Evolutionary conservation across 1,139 yeast species (phyloP).

Genomic region (Meyerozyma carpophila): DNA sequence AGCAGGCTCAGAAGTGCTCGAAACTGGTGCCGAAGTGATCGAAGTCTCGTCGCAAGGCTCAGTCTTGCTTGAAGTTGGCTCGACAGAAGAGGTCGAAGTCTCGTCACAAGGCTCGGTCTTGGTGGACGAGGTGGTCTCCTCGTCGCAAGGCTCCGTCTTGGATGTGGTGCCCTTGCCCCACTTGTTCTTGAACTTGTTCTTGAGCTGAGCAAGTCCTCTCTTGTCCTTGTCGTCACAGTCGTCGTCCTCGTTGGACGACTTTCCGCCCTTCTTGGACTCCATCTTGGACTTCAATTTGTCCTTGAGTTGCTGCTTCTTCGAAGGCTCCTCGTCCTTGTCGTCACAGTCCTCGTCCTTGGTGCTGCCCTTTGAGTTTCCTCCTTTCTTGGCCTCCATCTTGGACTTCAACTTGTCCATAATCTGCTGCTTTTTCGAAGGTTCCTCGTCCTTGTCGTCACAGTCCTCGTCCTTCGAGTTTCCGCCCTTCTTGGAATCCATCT

Average conservation of each 20-base stretch:
- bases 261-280: not conserved
- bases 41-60: not conserved
- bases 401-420: not conserved
- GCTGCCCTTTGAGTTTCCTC: not conserved
- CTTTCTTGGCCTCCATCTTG: not conserved
- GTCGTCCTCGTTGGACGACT: too few relatives aligned
- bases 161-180: not conserved
- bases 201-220: not conserved
- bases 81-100: not conserved
- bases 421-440: not conserved
- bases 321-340: not conserved
- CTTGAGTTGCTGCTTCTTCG: not conserved
- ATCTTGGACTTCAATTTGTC: not conserved
- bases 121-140: not conserved
- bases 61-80: not conserved
- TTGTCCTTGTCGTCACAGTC: not conserved
- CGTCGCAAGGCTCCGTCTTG: not conserved
- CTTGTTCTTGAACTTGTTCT: not conserved
- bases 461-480: not conserved
- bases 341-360: not conserved
- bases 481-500: not conserved
- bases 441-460: not conserved
- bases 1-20: too few relatives aligned
- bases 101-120: not conserved
- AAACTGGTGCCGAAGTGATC: not conserved